Percentiles rank a stretch among this genome's conserved stretches.
phyloP scores from a whole-genome alignment of 75 land plant genomes.

The Picea glauca region DNA sequence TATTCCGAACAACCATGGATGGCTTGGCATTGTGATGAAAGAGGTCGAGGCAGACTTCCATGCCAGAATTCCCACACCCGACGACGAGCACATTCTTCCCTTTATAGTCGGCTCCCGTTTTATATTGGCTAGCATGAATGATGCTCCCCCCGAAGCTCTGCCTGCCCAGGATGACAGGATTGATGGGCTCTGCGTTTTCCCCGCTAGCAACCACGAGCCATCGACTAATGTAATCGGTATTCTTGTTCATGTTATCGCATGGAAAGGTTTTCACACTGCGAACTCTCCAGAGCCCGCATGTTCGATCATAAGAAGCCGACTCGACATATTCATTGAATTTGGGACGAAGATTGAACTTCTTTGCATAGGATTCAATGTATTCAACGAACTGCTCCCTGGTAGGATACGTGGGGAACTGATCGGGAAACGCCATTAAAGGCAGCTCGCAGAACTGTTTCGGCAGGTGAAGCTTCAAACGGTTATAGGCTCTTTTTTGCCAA shows the following conservation, averaged over 20 bases:
- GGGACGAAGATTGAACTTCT: slow-evolving; percentile 38
- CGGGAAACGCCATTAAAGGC: slow-evolving; percentile 53
- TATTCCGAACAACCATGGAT: slow-evolving; percentile 54
- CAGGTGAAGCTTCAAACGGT: slow-evolving; percentile 63
- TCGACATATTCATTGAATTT: slow-evolving; percentile 42
- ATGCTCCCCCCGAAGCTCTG: slow-evolving; percentile 41
- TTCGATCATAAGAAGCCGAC: slow-evolving; percentile 34
- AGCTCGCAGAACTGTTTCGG: slow-evolving; percentile 84
- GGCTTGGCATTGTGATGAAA: slow-evolving; percentile 61
- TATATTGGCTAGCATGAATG: slow-evolving; percentile 53
- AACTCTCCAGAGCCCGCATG: slow-evolving; percentile 50
- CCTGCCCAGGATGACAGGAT: slow-evolving; percentile 54
- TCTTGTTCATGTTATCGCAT: slow-evolving; percentile 4
- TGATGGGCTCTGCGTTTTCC: slow-evolving; percentile 71
- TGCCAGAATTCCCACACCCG: slow-evolving; percentile 86
- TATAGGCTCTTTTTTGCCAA: slow-evolving; percentile 57
- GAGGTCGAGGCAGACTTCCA: slow-evolving; percentile 85
- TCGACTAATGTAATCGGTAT: slow-evolving; percentile 17
- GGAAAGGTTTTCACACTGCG: neutral
- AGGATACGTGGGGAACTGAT: slow-evolving; percentile 55
- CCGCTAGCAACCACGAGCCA: slow-evolving; percentile 87
- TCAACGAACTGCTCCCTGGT: slow-evolving; percentile 52
- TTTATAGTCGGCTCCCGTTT: slow-evolving; percentile 39
- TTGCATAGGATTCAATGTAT: slow-evolving; percentile 54
- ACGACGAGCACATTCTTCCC: slow-evolving; percentile 68